Evolutionary conservation across 768 basidiomycete genomes (phyloP), one percentile per base, ranked within the genome.

Genomic region (Tricholoma matsutake): DNA sequence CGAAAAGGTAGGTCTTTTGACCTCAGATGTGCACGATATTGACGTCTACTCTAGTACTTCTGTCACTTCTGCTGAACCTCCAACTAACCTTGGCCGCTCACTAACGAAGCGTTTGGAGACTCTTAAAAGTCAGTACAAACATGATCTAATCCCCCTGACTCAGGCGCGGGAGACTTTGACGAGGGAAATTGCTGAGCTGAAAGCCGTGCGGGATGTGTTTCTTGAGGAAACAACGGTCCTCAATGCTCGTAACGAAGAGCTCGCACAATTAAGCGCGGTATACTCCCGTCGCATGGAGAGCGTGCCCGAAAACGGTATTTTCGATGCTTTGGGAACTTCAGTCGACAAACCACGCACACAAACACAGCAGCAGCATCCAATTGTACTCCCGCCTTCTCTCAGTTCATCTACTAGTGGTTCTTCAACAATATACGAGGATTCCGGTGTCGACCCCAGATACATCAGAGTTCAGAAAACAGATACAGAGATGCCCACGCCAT

Each of bases 221-320:
- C 76, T 96, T 41, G 96, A 96, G 68, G 97, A 99, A 76, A 92
- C 94, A 0, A 89, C 94, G 0, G 88, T 88, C 20, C 82, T 99
- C 54, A 94, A 93, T 70, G 88, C 87, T 6, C 86, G 94, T 53
- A 98, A 98, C 75, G 94, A 96, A 67, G 92, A 96, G 71, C 81
- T 99, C 6, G 90, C 91, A 1, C 91, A 94, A 71, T 83, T 98
- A 47, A 91, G 91, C 64, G 83, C 88, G 4, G 89, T 93, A 32
- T 92, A 96, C 63, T 76, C 86, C 9, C 86, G 92, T 35, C 88
- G 92, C 61, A 83, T 92, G 68, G 96, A 97, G 54, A 72, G 69
- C 28, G 72, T 75, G 25, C 75, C 76, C 14, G 80, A 82, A 61
- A 67, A 67, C 1, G 71, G 75, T 60, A 67, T 69, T 28, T 64